phyloP scores from a whole-genome alignment of 257 asterid genomes.

The Perilla frutescens region DNA sequence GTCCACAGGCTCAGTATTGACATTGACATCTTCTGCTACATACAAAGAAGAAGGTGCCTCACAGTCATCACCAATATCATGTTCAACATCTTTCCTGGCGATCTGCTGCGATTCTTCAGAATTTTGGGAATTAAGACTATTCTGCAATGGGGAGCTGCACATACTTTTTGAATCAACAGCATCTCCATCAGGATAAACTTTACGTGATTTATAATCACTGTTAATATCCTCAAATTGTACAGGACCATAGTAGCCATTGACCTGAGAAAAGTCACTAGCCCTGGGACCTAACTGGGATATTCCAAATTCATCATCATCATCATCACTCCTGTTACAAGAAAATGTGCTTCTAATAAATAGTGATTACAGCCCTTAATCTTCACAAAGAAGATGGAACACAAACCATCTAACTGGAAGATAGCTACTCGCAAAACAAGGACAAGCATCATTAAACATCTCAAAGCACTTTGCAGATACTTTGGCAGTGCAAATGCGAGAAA shows the following conservation, averaged over 20 bases:
- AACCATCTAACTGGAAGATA: neutral
- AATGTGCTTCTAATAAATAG: slow-evolving; percentile 23
- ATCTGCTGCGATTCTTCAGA: slow-evolving; percentile 66
- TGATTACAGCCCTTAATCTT: slow-evolving; percentile 12
- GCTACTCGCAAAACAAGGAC: slow-evolving; percentile 4
- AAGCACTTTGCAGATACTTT: neutral
- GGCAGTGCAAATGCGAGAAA: slow-evolving; percentile 17
- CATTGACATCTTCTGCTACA: slow-evolving; percentile 69
- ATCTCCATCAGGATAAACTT: slow-evolving; percentile 72
- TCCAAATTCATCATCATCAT: slow-evolving; percentile 74
- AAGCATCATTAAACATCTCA: slow-evolving; percentile 19
- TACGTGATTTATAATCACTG: slow-evolving; percentile 55
- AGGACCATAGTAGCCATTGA: slow-evolving; percentile 62
- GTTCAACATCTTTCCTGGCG: slow-evolving; percentile 49
- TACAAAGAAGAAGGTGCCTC: slow-evolving; percentile 83
- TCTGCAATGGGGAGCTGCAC: slow-evolving; percentile 49
- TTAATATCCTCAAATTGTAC: slow-evolving; percentile 56
- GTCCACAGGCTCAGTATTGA: slow-evolving; percentile 75
- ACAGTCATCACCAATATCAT: slow-evolving; percentile 67
- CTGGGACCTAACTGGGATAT: slow-evolving; percentile 53
- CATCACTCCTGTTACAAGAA: slow-evolving; percentile 69
- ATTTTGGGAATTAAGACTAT: slow-evolving; percentile 49
- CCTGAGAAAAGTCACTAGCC: slow-evolving; percentile 54
- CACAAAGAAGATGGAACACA: slow-evolving; percentile 4
- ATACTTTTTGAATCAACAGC: slow-evolving; percentile 53